Evolutionary conservation across 2,329 filamentous ascomycete species (phyloP).

Genomic region (Aquanectria penicillioides): DNA sequence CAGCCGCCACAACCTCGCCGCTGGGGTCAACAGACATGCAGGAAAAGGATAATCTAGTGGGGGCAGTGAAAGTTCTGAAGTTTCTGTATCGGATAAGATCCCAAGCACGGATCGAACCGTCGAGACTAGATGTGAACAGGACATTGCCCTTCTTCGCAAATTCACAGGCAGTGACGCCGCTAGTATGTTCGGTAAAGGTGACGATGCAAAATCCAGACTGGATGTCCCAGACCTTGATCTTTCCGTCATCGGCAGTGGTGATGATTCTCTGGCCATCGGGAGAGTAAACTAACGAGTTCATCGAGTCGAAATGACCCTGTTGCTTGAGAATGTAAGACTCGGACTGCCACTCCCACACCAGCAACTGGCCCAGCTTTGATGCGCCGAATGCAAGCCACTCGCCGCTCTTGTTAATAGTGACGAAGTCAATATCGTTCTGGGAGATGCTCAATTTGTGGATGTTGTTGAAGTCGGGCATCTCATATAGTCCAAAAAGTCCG

Average conservation of each 20-base stretch:
- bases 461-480: conserved; percentile 94
- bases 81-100: conserved; percentile 96
- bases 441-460: conserved; percentile 95
- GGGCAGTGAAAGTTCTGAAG: conserved; percentile 96
- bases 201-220: conserved; percentile 97
- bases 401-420: conserved; percentile 92
- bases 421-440: conserved; percentile 94
- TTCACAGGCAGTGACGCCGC: conserved; percentile 91
- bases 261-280: conserved; percentile 93
- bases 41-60: conserved; percentile 89
- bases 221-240: conserved; percentile 98
- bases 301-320: conserved; percentile 94
- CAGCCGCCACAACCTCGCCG: conserved; percentile 94
- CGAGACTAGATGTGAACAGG: conserved; percentile 92
- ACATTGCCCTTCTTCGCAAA: conserved; percentile 97
- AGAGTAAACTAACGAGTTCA: conserved; percentile 93
- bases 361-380: conserved; percentile 91
- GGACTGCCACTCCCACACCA: conserved; percentile 99
- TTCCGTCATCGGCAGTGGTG: conserved; percentile 94
- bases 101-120: conserved; percentile 95
- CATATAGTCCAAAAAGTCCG: conserved; percentile 92
- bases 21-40: conserved; percentile 97
- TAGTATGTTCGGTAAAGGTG: conserved; percentile 96
- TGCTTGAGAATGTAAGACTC: conserved; percentile 99
- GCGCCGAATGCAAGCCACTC: conserved; percentile 98